phyloP scores from a whole-genome alignment of 257 asterid species.

The Lithospermum erythrorhizon region DNA sequence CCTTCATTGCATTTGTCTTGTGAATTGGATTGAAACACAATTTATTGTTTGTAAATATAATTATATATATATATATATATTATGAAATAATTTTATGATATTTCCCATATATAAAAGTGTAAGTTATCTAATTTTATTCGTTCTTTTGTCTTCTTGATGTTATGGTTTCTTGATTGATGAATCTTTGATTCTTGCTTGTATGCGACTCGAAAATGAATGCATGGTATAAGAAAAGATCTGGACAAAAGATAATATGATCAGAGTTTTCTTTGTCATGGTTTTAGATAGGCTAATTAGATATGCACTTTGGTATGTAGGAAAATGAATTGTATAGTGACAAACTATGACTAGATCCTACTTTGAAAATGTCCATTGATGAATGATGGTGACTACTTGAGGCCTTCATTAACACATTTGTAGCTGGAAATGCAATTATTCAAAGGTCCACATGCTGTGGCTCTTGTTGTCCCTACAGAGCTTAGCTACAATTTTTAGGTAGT shows the following conservation, averaged over 20 bases:
- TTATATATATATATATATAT: too few species aligned
- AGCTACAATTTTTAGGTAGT: too few species aligned
- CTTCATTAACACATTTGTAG: not conserved
- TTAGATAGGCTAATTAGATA: not conserved
- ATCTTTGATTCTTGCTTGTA: constrained; percentile 26
- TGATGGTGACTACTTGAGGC: too few species aligned
- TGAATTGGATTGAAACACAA: constrained; percentile 16
- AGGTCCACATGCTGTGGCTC: too few species aligned
- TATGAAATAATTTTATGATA: constrained; percentile 1
- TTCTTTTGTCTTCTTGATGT: not conserved
- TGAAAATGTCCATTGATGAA: not conserved
- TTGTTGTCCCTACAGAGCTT: too few species aligned
- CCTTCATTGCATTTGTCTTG: constrained; percentile 18
- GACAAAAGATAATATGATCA: not conserved
- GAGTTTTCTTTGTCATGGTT: not conserved
- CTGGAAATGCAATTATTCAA: not conserved
- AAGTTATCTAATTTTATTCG: too few species aligned
- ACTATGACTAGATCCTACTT: not conserved
- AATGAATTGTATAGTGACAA: not conserved
- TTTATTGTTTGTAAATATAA: constrained; percentile 28
- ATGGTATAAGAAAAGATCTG: not conserved
- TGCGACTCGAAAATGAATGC: constrained; percentile 21
- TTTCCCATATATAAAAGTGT: too few species aligned
- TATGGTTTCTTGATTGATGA: constrained; percentile 9
- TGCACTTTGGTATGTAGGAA: not conserved